Evolutionary conservation across 768 basidiomycete genomes (phyloP).

Genomic region (Suillus tomentosus): DNA sequence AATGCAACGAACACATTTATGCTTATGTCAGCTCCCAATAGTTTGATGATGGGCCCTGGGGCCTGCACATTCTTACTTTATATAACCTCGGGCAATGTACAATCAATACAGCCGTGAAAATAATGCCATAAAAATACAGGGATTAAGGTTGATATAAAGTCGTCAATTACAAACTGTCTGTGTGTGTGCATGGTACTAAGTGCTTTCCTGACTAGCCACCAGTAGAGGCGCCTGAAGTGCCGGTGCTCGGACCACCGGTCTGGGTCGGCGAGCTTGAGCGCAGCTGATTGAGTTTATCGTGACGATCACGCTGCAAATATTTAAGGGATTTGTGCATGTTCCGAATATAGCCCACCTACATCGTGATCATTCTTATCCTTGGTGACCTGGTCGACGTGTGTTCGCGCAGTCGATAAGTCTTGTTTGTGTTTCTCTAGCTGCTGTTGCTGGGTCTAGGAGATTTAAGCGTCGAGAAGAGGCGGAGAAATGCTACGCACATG

Average conservation of each 20-base stretch:
- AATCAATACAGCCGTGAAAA: not conserved
- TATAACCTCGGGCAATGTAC: not conserved
- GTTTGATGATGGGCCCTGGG: too few species aligned
- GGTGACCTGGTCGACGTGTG: slow-evolving; percentile 23
- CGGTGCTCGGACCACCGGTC: not conserved
- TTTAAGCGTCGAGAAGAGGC: not conserved
- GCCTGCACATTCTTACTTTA: too few species aligned
- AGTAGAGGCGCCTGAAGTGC: slow-evolving; percentile 3
- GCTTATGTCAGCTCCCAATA: slow-evolving; percentile 6
- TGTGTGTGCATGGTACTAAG: not conserved
- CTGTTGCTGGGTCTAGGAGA: slow-evolving; percentile 27
- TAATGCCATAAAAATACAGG: not conserved
- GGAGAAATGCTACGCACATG: slow-evolving; percentile 35
- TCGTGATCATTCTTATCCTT: slow-evolving; percentile 25
- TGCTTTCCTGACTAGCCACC: slow-evolving; percentile 1
- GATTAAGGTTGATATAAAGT: not conserved
- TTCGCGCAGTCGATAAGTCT: slow-evolving; percentile 18
- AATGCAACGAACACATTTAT: slow-evolving; percentile 5
- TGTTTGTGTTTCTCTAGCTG: slow-evolving; percentile 23
- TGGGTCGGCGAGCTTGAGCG: slow-evolving; percentile 4
- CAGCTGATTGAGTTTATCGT: slow-evolving; percentile 19
- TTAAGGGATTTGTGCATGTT: not conserved
- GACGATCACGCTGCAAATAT: slow-evolving; percentile 22
- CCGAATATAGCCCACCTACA: slow-evolving; percentile 17
- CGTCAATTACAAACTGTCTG: not conserved